Evolutionary conservation across 2,329 filamentous ascomycete species (phyloP).

Genomic region (Colletotrichum sp.): DNA sequence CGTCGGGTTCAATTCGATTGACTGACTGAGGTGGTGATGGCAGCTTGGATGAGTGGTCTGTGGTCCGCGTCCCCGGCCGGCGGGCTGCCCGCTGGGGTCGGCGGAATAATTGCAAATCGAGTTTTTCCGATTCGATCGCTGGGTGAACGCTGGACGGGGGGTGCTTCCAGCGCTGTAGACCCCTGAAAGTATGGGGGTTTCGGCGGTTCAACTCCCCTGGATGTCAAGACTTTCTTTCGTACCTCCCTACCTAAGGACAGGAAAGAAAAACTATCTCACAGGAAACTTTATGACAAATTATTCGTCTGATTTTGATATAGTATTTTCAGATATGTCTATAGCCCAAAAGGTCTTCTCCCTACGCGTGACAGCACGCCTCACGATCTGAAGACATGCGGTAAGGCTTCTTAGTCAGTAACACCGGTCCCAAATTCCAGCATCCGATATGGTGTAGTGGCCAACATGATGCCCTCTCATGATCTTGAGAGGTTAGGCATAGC

Average conservation of each 20-base stretch:
- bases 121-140: constrained; percentile 18
- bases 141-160: neutral
- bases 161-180: neutral
- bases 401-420: neutral
- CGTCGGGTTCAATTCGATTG: neutral
- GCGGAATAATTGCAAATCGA: constrained; percentile 21
- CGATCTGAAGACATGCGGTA: accelerated
- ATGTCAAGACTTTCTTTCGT: neutral
- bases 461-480: constrained; percentile 18
- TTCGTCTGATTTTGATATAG: neutral
- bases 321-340: neutral
- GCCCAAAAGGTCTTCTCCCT: neutral
- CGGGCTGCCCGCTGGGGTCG: neutral
- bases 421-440: too few relatives aligned
- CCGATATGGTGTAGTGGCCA: constrained; percentile 22
- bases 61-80: neutral
- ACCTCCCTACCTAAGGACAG: neutral
- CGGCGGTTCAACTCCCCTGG: neutral
- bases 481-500: constrained; percentile 14
- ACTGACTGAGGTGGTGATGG: constrained; percentile 8
- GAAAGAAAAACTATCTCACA: neutral
- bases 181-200: neutral
- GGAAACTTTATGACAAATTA: neutral
- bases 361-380: neutral
- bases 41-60: constrained; percentile 10